Percentiles rank a stretch among this genome's conserved stretches.
Evolutionary conservation across 2,329 filamentous ascomycete genomes (phyloP).

Genomic region (Dendryphion nanum): DNA sequence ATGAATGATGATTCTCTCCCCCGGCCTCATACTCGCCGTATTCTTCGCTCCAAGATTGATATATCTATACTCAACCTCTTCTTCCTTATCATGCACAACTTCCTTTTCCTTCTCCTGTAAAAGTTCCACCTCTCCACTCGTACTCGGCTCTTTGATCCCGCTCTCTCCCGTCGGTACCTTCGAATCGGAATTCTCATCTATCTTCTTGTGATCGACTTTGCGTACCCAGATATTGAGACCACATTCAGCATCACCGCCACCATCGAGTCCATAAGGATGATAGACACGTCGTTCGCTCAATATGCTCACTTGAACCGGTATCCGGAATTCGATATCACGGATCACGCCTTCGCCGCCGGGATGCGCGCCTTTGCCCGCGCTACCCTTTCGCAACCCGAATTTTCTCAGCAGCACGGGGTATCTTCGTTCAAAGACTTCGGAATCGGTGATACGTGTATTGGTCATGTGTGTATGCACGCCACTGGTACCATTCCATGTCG

Average conservation of each 20-base stretch:
- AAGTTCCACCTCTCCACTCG: slow-evolving; percentile 43
- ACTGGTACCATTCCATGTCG: slow-evolving; percentile 69
- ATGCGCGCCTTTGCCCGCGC: slow-evolving; percentile 64
- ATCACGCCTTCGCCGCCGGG: slow-evolving; percentile 74
- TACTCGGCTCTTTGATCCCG: slow-evolving; percentile 45
- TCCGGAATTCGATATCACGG: slow-evolving; percentile 77
- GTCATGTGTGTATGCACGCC: slow-evolving; percentile 87
- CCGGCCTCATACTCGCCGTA: slow-evolving; percentile 71
- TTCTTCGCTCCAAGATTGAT: slow-evolving; percentile 81
- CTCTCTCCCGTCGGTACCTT: slow-evolving; percentile 19
- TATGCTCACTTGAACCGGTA: slow-evolving; percentile 75
- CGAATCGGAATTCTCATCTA: slow-evolving; percentile 24
- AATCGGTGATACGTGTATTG: slow-evolving; percentile 79
- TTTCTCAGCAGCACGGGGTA: slow-evolving; percentile 73
- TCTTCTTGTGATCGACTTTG: slow-evolving; percentile 50
- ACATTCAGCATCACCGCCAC: slow-evolving; percentile 74
- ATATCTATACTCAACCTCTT: slow-evolving; percentile 52
- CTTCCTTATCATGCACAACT: slow-evolving; percentile 13
- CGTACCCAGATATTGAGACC: slow-evolving; percentile 88
- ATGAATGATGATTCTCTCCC: slow-evolving; percentile 73
- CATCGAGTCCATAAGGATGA: slow-evolving; percentile 77
- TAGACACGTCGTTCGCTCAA: slow-evolving; percentile 74
- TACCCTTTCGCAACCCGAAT: slow-evolving; percentile 64
- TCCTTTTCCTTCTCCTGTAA: slow-evolving; percentile 29
- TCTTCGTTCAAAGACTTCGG: slow-evolving; percentile 74